phyloP scores from a whole-genome alignment of 164 flowering plant genomes.

The Protea cynaroides region DNA sequence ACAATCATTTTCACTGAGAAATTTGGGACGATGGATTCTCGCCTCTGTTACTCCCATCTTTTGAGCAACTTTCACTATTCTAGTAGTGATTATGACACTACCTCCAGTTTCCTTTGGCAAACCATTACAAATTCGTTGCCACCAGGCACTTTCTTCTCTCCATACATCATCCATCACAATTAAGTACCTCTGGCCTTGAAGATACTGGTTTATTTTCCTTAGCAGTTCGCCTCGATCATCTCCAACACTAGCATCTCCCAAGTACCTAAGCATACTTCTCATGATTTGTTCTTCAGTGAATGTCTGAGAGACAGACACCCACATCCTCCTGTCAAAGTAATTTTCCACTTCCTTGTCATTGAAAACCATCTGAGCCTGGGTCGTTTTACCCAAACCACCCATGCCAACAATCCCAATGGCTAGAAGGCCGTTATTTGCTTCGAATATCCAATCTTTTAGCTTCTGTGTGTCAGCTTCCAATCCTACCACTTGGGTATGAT shows the following conservation, averaged over 20 bases:
- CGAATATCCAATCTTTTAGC: conserved; percentile 37
- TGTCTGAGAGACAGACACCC: conserved; percentile 51
- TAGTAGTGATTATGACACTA: conserved; percentile 40
- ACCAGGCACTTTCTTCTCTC: conserved; percentile 29
- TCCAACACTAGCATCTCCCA: conserved; percentile 31
- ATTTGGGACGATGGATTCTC: conserved; percentile 30
- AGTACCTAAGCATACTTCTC: conserved; percentile 38
- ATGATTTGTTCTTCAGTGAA: conserved; percentile 34
- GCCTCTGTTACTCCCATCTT: conserved; percentile 32
- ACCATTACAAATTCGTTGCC: conserved; percentile 31
- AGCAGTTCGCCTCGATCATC: conserved; percentile 32
- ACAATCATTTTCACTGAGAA: conserved; percentile 28
- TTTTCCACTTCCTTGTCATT: conserved; percentile 27
- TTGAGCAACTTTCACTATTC: conserved; percentile 30
- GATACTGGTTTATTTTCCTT: conserved; percentile 34
- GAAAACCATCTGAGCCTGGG: conserved; percentile 40
- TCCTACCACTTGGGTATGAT: conserved; percentile 44
- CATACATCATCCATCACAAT: conserved; percentile 59
- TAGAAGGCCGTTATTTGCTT: conserved; percentile 17
- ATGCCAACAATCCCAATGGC: conserved; percentile 45
- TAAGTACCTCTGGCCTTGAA: conserved; percentile 38
- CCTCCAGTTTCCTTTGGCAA: conserved; percentile 39
- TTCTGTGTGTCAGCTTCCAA: conserved; percentile 36
- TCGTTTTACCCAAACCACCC: conserved; percentile 62
- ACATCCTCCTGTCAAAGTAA: conserved; percentile 33